Base-by-base conservation (phyloP, 176 grass and related monocot genomes). In the Ensete ventricosum region DNA sequence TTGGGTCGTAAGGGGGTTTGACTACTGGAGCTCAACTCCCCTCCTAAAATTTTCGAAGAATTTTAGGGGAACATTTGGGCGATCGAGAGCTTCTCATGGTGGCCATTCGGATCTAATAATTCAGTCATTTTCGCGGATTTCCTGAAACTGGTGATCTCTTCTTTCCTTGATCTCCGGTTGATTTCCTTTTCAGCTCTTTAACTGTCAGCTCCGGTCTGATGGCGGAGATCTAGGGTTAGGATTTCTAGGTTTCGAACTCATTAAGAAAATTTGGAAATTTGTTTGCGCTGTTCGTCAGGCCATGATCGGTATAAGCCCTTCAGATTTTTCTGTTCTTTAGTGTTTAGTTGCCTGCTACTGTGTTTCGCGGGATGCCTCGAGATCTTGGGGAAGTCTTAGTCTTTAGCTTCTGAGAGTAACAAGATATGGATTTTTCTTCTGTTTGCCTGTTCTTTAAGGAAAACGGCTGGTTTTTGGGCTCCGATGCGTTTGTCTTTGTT, bases 131-230 rank as follows among this genome's bases (percentile, higher is more conserved):
- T 26, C 14, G 76, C 17, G 60, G 76, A 77, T 66, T 77, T 66
- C 10, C 66, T 50, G 49, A 54, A 77, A 53, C 54, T 48, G 76
- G 76, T 77, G 64, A 62, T 64, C 76, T 53, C 75, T 77, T 34
- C 6, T 53, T 77, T 60, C 60, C 20, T 65, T 62, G 9, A 49
- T 60, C 19, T 58, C 54, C 55, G 24, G 23, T 20, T 49, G 14
- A 34, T 16, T 60, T 65, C 9, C 53, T 60, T 52, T 19, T 17
- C 53, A 43, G 13, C 9, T 29, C 29, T 77, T 67, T 65, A 3
- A 26, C 49, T 60, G 9, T 48, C 49, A 21, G n/a, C 62, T 43
- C 20, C n/a, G 62, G 21, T 66, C 62, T 77, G 54, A 11, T 17
- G 55, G 9, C 16, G 17, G 73, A 75, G 73, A 75, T 75, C 55